These are phyloP conservation scores for Collybia sp. DNA, from an alignment of 768 basidiomycete genomes.

Conservation along the genomic window DNA sequence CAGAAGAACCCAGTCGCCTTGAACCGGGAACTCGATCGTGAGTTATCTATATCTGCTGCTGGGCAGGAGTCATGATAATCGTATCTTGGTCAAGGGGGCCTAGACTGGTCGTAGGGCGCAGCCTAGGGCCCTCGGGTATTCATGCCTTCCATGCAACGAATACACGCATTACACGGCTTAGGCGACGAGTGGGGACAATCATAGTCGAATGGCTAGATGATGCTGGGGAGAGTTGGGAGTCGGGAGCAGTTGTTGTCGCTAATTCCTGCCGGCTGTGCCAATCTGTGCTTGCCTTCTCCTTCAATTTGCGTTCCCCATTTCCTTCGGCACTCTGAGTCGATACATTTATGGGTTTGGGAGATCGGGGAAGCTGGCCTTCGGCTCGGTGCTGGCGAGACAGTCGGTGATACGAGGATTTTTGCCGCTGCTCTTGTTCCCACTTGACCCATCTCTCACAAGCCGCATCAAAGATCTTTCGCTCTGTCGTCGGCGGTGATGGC, in stretches of 20 bases:
- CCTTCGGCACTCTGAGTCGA: too few species aligned
- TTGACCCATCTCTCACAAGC: constrained; percentile 56
- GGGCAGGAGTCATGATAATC: background rate
- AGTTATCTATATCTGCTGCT: too few species aligned
- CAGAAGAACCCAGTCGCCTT: too few species aligned
- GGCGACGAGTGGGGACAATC: constrained; percentile 26
- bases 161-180: constrained; percentile 50
- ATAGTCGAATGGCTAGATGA: constrained; percentile 9
- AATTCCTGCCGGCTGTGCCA: background rate
- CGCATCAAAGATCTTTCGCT: constrained; percentile 51
- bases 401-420: constrained; percentile 1
- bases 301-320: too few species aligned
- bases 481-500: constrained; percentile 33
- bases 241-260: background rate
- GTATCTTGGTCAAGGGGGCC: too few species aligned
- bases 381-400: constrained; percentile 3
- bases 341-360: too few species aligned
- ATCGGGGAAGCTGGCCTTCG: too few species aligned
- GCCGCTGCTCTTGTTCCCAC: constrained; percentile 32
- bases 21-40: too few species aligned
- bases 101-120: too few species aligned
- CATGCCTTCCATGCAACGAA: constrained; percentile 56
- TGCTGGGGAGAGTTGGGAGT: constrained; percentile 3
- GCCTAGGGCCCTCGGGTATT: background rate
- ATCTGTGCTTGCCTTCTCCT: too few species aligned